A percentile compares a stretch with the other conserved stretches of the same genome.
Evolutionary conservation across 176 grass and related monocot genomes (phyloP).

Genomic region (Aegilops tauschii): DNA sequence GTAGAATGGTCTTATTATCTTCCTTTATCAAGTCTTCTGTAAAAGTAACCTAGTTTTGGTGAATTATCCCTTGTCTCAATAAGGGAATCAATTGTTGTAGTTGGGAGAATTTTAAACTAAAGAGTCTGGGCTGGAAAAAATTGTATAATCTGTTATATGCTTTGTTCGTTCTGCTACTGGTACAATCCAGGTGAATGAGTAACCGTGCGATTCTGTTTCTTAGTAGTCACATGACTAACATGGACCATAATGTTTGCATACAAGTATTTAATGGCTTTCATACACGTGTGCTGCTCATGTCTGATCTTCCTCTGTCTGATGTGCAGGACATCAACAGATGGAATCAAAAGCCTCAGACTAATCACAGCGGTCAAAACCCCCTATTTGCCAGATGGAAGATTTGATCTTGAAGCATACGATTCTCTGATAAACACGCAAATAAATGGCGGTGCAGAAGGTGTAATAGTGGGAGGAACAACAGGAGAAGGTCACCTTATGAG

Average conservation of each 20-base stretch:
- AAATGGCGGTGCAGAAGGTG: constrained; percentile 68
- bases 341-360: constrained; percentile 63
- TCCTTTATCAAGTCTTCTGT: background rate
- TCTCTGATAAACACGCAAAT: constrained; percentile 76
- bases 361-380: constrained; percentile 92
- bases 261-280: constrained; percentile 7
- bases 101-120: background rate
- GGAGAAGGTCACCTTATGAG: constrained; percentile 97
- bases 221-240: background rate
- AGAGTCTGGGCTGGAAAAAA: background rate
- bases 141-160: background rate
- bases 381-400: constrained; percentile 96
- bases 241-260: background rate
- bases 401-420: constrained; percentile 96
- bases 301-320: constrained; percentile 23
- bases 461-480: constrained; percentile 91
- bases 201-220: background rate
- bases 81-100: background rate
- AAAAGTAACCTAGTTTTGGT: background rate
- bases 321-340: constrained; percentile 67
- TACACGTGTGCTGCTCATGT: constrained; percentile 1
- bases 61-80: background rate
- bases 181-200: background rate
- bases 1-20: background rate
- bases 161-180: background rate